Base-by-base conservation (phyloP, 2,329 filamentous ascomycete genomes). In the Catunica adiposa region DNA sequence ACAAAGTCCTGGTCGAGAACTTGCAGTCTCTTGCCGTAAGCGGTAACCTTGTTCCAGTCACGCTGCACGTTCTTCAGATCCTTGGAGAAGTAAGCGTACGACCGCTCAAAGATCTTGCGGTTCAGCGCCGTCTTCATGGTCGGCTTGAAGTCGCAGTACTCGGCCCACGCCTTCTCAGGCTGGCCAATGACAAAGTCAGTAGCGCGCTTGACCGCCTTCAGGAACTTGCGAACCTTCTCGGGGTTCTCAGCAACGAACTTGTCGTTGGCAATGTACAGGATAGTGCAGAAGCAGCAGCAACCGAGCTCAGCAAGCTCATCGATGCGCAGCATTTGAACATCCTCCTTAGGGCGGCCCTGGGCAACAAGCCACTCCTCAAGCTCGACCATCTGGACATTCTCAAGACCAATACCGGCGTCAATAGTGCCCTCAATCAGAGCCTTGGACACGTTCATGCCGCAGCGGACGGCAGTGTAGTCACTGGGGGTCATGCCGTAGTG, bases 361-460 rank as follows among this genome's bases (percentile, higher is more conserved):
- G 65, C 60, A 0, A 73, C 73, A 20, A 88, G 79, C 84, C 83
- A 88, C 64, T 86, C 83, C 66, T 84, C 83, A 1, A 89, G 74
- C 68, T 88, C 84, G 46, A 88, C 84, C 84, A 87, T 87, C 68
- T 89, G 84, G 5, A 88, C 84, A 64, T 89, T 89, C 68, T 88
- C 84, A 3, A 89, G 78, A 17, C 84, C 84, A 63, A 86, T 76
- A 37, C 84, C 84, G 17, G 84, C 84, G 64, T 88, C 82, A 61
- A 88, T 86, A 40, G 75, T 74, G 61, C 83, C 83, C 58, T 76
- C 73, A 66, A 84, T 85, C 68, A 88, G 86, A 62, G 83, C 83
- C 66, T 83, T 83, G 66, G 80, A 81, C 51, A 89, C 82, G 66
- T 89, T 87, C 84, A 88, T 89, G 60, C 84, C 85, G 65, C 84